Percentiles rank a stretch among this genome's conserved stretches.
These are phyloP conservation scores for Phoma sp. DNA, from an alignment of 2,329 filamentous ascomycete genomes.

Conservation along the genomic window DNA sequence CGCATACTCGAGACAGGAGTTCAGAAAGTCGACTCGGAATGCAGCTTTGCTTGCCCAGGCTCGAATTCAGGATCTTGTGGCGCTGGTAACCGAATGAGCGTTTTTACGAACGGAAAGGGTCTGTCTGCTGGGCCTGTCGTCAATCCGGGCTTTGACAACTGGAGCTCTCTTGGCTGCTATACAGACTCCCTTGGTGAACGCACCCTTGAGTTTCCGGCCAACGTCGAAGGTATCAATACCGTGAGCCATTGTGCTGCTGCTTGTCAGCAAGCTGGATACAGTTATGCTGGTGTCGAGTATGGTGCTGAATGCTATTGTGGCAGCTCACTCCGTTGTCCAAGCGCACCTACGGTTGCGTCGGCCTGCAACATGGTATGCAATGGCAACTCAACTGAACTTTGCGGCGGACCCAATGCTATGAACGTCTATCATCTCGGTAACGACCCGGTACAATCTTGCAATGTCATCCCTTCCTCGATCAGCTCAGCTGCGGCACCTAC, in stretches of 20 bases:
- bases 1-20: not conserved
- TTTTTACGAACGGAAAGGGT: constrained; percentile 1
- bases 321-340: not conserved
- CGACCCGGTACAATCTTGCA: not conserved
- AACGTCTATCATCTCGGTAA: constrained; percentile 1
- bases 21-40: not conserved
- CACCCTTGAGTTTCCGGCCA: not conserved
- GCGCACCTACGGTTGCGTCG: not conserved
- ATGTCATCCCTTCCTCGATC: not conserved
- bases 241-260: not conserved
- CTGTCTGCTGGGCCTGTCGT: not conserved
- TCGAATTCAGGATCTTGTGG: not conserved
- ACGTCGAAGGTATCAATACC: not conserved
- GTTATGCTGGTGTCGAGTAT: not conserved
- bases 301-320: not conserved
- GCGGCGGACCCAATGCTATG: not conserved
- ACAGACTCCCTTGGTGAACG: not conserved
- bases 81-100: constrained; percentile 1
- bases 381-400: not conserved
- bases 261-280: not conserved
- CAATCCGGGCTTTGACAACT: constrained; percentile 1
- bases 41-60: not conserved
- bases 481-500: not conserved
- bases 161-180: constrained; percentile 2
- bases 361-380: constrained; percentile 6